Base-by-base conservation (phyloP, 2,329 filamentous ascomycete genomes). In the Aspergillus aculeatus region DNA sequence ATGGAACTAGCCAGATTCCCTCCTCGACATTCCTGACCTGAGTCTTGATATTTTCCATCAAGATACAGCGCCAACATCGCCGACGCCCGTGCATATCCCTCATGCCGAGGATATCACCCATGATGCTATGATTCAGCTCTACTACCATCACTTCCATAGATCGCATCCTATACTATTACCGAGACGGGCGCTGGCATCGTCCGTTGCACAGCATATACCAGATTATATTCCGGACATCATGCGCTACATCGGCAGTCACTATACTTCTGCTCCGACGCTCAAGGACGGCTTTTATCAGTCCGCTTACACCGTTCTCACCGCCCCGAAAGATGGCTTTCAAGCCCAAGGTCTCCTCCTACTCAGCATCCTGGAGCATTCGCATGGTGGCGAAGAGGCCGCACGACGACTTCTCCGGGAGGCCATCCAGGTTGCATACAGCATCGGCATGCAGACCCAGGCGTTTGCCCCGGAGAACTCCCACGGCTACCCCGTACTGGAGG, bases 361-460 rank as follows among this genome's bases (percentile, higher is more conserved):
- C 7, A 66, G 69, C 10, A 73, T 74, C 24, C 58, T 66, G 9
- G 67, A 68, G 19, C 71, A 74, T 52, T 68, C 70, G 2, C 62
- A 71, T 21, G 66, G 67, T 24, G 64, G 69, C 3, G 66, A 71
- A 24, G 63, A 66, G 12, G 62, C 57, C 48, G 70, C 71, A 2
- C 58, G 62, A 4, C 54, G 52, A 4, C 65, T 69, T 2, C 82
- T 96, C 19, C 78, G 80, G 7, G 82, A 87, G 31, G 88, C 86
- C 4, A 86, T 91, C 68, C 80, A 84, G 1, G 75, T 92, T 26
- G 89, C 91, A 0, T 73, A 94, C 5, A 84, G 90, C 56, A 81
- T 95, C 29, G 87, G 88, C 0, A 84, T 96, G 75, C 86, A 95
- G 69, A 83, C 83, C 3, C 79, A 84, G 48, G 80, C 83, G 0